Conservation (phyloP, 257 asterid genomes). For the Cinchona pubescens region DNA sequence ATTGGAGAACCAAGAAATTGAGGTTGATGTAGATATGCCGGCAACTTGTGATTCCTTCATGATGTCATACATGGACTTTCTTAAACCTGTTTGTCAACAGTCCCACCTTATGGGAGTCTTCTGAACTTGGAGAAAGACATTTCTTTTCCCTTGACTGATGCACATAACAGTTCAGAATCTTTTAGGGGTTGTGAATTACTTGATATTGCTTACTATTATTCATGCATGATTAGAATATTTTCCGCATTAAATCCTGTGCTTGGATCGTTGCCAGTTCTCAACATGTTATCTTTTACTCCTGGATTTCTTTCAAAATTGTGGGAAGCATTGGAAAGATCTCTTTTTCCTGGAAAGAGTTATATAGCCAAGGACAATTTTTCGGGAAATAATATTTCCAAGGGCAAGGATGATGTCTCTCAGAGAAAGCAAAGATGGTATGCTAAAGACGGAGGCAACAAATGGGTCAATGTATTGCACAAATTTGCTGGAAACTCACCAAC, state of each 20-base stretch:
- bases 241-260: constrained; percentile 59
- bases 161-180: constrained; percentile 28
- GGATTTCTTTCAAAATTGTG: constrained; percentile 77
- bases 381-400: constrained; percentile 35
- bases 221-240: constrained; percentile 75
- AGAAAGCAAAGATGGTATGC: constrained; percentile 49
- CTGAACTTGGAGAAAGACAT: constrained; percentile 43
- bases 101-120: constrained; percentile 78
- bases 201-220: constrained; percentile 67
- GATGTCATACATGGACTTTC: constrained; percentile 62
- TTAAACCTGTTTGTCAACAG: constrained; percentile 72
- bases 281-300: constrained; percentile 89
- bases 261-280: constrained; percentile 85
- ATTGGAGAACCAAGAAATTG: constrained; percentile 44
- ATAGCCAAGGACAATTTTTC: constrained; percentile 19
- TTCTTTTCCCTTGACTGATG: constrained; percentile 30
- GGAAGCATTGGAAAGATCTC: constrained; percentile 60
- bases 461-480: constrained; percentile 70
- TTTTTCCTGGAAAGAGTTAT: constrained; percentile 45
- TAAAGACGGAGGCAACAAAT: constrained; percentile 68
- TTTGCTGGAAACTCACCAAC: constrained; percentile 56
- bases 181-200: constrained; percentile 45
- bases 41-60: constrained; percentile 48
- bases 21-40: constrained; percentile 34
- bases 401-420: constrained; percentile 41